Conservation (phyloP, 1,284 basidiomycete genomes). For the Microbotryum lychnidis-dioicae region DNA sequence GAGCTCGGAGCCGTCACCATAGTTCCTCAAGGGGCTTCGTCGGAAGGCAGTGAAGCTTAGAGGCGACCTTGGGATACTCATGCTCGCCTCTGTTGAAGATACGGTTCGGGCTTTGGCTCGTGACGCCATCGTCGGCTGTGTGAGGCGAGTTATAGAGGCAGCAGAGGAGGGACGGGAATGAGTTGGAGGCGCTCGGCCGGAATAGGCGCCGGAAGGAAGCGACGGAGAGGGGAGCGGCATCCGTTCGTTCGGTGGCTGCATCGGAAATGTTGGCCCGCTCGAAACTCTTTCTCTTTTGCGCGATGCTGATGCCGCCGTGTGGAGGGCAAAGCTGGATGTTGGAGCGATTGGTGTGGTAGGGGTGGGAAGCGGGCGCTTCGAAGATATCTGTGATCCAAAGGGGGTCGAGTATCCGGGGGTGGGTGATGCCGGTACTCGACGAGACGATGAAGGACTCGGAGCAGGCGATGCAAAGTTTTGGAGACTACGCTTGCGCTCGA, state of each 20-base stretch:
- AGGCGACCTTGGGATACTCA: background rate
- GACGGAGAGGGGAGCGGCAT: background rate
- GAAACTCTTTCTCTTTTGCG: conserved; percentile 17
- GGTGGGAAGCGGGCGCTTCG: conserved; percentile 3
- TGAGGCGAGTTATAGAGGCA: background rate
- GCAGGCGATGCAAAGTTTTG: conserved; percentile 8
- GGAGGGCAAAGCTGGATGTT: conserved; percentile 18
- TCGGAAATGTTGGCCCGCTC: background rate
- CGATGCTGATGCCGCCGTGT: conserved; percentile 16
- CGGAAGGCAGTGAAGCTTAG: conserved; percentile 48
- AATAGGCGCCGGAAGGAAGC: conserved; percentile 1
- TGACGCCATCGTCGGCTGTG: conserved; percentile 8
- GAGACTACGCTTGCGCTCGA: conserved; percentile 16
- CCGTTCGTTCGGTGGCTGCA: too few species aligned
- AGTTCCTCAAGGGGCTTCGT: conserved; percentile 61
- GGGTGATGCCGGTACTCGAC: background rate
- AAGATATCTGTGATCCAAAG: background rate
- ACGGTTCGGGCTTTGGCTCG: conserved; percentile 1
- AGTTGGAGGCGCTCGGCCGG: background rate
- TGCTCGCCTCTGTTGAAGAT: background rate
- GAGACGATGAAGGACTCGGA: background rate
- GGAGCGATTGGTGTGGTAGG: background rate
- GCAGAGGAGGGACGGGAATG: background rate
- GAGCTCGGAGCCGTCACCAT: conserved; percentile 87
- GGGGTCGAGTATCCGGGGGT: background rate